These are phyloP conservation scores for Penicillium manginii DNA, from an alignment of 495 filamentous ascomycete genomes.

Conservation along the genomic window DNA sequence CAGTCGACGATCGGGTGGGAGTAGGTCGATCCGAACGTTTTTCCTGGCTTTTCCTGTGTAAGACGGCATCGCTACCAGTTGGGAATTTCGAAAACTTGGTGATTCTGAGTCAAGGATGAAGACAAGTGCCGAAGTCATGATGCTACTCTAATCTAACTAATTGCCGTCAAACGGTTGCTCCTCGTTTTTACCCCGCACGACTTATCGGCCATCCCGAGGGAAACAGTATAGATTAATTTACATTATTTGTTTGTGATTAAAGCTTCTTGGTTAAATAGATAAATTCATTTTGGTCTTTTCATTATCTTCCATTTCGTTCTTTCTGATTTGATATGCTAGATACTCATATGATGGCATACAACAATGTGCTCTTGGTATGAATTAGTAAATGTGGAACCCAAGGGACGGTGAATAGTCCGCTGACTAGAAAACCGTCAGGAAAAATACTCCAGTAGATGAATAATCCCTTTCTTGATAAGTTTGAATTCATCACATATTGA, in stretches of 20 bases:
- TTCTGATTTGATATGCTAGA: too few species aligned
- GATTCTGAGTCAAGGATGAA: not conserved
- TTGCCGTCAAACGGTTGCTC: too few species aligned
- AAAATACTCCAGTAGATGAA: not conserved
- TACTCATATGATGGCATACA: too few species aligned
- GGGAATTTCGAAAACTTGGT: not conserved
- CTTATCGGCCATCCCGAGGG: not conserved
- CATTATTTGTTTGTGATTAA: too few species aligned
- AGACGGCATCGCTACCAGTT: not conserved
- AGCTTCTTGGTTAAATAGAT: too few species aligned
- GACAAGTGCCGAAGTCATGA: not conserved
- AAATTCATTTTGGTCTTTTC: too few species aligned
- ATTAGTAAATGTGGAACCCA: not conserved
- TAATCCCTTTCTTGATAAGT: too few species aligned
- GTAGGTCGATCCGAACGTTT: slow-evolving; percentile 24
- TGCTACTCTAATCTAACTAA: too few species aligned
- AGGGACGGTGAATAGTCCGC: not conserved
- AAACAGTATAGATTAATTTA: not conserved
- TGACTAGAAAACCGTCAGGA: not conserved
- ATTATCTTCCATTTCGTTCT: too few species aligned
- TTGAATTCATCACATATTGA: slow-evolving; percentile 18
- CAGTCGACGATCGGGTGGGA: slow-evolving; percentile 19
- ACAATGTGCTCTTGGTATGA: too few species aligned
- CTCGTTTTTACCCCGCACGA: slow-evolving; percentile 3
- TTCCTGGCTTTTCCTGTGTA: slow-evolving; percentile 5